Evolutionary conservation across 768 basidiomycete species (phyloP).

Genomic region (Tulasnella sp.): DNA sequence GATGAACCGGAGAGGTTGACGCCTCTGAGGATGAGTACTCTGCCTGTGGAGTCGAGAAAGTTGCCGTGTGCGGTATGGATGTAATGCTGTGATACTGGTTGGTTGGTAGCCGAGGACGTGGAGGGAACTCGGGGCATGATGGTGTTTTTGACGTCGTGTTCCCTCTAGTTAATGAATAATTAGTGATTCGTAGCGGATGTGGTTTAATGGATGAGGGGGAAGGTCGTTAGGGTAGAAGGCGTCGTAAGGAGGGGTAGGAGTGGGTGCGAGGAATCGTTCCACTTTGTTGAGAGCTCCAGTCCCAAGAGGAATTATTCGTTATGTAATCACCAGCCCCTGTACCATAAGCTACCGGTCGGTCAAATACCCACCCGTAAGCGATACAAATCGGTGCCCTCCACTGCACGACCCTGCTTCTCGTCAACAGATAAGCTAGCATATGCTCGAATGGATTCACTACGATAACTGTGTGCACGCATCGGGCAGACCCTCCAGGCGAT

Average conservation of each 20-base stretch:
- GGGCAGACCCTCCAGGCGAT: background rate
- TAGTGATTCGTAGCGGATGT: background rate
- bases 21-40: constrained; percentile 82
- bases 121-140: constrained; percentile 56
- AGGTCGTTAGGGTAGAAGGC: background rate
- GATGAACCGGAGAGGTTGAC: constrained; percentile 89
- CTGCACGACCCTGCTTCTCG: background rate
- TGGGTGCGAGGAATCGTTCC: constrained; percentile 10
- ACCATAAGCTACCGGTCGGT: constrained; percentile 13
- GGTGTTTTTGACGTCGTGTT: background rate
- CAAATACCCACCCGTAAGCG: background rate
- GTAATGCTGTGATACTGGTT: constrained; percentile 47
- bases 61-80: constrained; percentile 63
- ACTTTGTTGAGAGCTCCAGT: constrained; percentile 13
- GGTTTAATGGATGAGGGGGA: background rate
- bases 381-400: background rate
- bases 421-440: background rate
- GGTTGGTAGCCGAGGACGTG: constrained; percentile 56
- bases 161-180: background rate
- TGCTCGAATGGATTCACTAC: background rate
- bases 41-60: constrained; percentile 71
- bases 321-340: constrained; percentile 5
- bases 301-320: constrained; percentile 9
- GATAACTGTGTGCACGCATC: background rate
- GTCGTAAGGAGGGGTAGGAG: background rate